Conservation (phyloP, 2,329 filamentous ascomycete genomes). For the Rutstroemia sp. region DNA sequence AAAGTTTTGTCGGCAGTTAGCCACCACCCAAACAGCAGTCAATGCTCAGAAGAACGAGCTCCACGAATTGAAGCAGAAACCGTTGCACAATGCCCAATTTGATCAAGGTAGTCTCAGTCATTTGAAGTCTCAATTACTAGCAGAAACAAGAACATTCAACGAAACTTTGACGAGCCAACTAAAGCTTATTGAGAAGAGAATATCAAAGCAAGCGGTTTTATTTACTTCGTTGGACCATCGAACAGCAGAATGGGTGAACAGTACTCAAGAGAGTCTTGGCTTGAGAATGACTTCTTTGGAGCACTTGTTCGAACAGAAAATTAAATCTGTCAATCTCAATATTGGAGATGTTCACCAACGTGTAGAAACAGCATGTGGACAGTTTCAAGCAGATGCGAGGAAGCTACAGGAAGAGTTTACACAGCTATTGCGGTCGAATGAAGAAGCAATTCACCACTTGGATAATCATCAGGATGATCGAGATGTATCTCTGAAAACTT, state of each 20-base stretch:
- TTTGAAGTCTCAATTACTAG: neutral
- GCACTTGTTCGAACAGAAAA: neutral
- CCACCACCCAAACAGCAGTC: neutral
- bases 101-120: neutral
- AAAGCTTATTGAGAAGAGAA: neutral
- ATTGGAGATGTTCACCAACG: neutral
- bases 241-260: slow-evolving; percentile 2
- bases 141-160: neutral
- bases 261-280: neutral
- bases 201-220: neutral
- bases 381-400: neutral
- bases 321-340: neutral
- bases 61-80: neutral
- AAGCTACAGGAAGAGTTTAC: neutral
- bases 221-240: slow-evolving; percentile 6
- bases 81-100: neutral
- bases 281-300: neutral
- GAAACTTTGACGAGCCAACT: neutral
- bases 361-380: neutral
- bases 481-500: neutral
- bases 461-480: neutral
- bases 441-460: neutral
- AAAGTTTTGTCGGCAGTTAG: neutral
- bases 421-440: neutral
- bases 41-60: neutral